Base-by-base conservation (phyloP, 495 filamentous ascomycete species). In the Penicillium diatomitis region DNA sequence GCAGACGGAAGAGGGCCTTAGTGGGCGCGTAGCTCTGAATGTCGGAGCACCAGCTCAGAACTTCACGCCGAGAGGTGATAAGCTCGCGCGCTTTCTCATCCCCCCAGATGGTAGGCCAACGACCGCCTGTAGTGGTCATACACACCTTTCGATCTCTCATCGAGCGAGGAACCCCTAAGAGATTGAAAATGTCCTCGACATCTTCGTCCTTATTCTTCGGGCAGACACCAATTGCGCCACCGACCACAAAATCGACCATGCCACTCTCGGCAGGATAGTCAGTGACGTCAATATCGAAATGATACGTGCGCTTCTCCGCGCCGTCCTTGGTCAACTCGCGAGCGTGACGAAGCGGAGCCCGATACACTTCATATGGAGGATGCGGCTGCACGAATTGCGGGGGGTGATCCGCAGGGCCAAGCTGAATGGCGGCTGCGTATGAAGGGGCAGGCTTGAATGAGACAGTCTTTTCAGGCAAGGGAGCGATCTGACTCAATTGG, bases 81-180 rank as follows among this genome's bases (percentile, higher is more conserved):
- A 98, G 66, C 54, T 90, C 82, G 37, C 94, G 77, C 2, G 91
- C 64, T 58, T 87, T 59, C 31, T 96, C 90, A n/a, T 92, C 86
- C 20, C 90, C 91, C 92, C 94, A 98, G 40, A 98, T 92, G 7
- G 92, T 97, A 2, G 92, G 92, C 92, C 92, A 98, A 6, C 92
- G 75, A 10, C 94, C 94, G 33, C 74, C 77, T 27, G 73, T 79
- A 3, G 92, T 98, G 55, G 81, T 79, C 36, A 97, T 68, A 9
- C 82, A 68, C 27, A 96, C 75, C 10, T 84, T 83, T 67, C 86
- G 90, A 60, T 95, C 87, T 37, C 91, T 82, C 46, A 92, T 76
- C 49, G 78, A 83, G 32, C 76, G 78, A 4, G 88, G 87, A 11
- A 96, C 76, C 46, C 84, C 71, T 5, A 98, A 81, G 9, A 84